Evolutionary conservation across 2,329 filamentous ascomycete genomes (phyloP), one percentile per base, ranked within the genome.

Genomic region (Helotiales sp.): DNA sequence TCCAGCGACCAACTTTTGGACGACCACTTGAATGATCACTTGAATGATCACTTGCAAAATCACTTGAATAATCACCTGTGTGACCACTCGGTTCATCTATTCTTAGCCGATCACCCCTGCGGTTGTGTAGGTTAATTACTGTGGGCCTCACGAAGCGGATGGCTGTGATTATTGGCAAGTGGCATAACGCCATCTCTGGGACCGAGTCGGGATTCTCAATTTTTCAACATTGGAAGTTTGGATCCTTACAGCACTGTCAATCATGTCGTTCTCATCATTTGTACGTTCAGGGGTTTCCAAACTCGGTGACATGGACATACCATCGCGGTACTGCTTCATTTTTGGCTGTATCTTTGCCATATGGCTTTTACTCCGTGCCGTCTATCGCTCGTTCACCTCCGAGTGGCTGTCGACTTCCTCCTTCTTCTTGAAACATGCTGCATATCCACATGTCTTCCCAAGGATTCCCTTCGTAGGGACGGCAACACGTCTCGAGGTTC

Each of bases 381-480:
- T 67, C n/a, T 67, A 69, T 62, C 45, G 55, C 34, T 4, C 50
- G 15, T 32, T 54, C 26, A 54, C 50, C 50, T 54, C 28, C 13
- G 28, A 54, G 15, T 54, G 17, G 50, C 50, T 54, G 0, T 54
- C 17, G 17, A 54, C 26, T 20, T 54, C 28, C 11, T 54, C 26
- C 28, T 64, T 65, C 40, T 52, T 68, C 30, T 28, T 69, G n/a
- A 65, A 64, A 47, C 50, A 69, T 63, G 6, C 60, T 49, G 26
- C 63, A 34, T 69, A 69, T 62, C 64, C 52, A 8, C 37, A 65
- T 62, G 22, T 65, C 32, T 61, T 69, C 15, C 61, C 37, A 26
- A 37, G 63, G n/a, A 63, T 65, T 37, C 65, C 64, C 22, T 65
- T 69, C 34, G 15, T 67, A 54, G 61, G 61, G 34, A 67, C 43